Conservation (phyloP, 1,284 basidiomycete genomes). For the Gymnopus androsaceus region DNA sequence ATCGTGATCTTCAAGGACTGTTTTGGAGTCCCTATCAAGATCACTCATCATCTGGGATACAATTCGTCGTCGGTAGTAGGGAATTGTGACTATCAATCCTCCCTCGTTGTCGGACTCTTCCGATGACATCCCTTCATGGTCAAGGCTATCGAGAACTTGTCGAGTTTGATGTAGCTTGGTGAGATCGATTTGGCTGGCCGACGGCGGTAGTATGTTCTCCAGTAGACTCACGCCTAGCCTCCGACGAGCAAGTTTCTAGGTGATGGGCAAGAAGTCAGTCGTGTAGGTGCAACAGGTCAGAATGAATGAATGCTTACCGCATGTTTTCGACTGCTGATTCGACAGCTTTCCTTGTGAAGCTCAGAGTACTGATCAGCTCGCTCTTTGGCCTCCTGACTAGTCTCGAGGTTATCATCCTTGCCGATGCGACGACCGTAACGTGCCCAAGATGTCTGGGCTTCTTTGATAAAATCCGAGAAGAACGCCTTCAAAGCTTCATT, state of each 20-base stretch:
- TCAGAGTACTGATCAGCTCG: not conserved
- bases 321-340: not conserved
- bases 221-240: no score
- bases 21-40: not conserved
- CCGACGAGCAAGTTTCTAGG: no score
- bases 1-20: not conserved
- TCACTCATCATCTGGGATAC: not conserved
- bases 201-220: not conserved
- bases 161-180: not conserved
- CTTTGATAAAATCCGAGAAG: conserved; percentile 4
- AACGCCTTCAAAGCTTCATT: not conserved
- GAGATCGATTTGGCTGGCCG: not conserved
- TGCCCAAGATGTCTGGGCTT: conserved; percentile 7
- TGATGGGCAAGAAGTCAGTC: no score
- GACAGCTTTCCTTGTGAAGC: not conserved
- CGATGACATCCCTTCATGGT: not conserved
- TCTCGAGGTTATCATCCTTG: not conserved
- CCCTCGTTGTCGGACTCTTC: not conserved
- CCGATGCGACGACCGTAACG: not conserved
- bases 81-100: not conserved
- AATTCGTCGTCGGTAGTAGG: not conserved
- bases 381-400: not conserved
- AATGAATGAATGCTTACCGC: not conserved
- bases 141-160: not conserved
- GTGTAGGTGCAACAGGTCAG: no score